phyloP scores from a whole-genome alignment of 2,329 filamentous ascomycete genomes.

The Berkeleyomyces basicola region DNA sequence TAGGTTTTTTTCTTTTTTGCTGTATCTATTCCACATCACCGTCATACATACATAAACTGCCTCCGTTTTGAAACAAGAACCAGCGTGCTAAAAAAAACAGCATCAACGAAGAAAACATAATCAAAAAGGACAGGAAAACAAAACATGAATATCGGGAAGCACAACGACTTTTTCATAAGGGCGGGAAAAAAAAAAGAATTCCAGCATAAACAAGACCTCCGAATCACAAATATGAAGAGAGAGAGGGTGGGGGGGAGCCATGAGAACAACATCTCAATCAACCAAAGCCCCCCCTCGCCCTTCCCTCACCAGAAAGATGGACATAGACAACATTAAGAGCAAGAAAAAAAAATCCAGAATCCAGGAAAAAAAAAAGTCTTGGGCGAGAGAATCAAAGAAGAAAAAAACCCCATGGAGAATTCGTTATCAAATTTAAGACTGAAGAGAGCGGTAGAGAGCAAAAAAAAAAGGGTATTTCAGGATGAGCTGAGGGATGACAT shows the following conservation, averaged over 20 bases:
- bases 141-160: background rate
- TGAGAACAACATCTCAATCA: background rate
- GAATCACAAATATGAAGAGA: background rate
- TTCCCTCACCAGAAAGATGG: background rate
- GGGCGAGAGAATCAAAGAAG: background rate
- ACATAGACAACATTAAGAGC: background rate
- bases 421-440: constrained; percentile 3
- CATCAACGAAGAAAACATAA: background rate
- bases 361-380: background rate
- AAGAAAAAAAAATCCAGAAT: constrained; percentile 4
- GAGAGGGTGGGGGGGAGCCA: background rate
- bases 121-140: background rate
- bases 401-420: background rate
- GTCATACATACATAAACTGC: background rate
- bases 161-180: background rate
- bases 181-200: background rate
- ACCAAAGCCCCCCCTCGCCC: background rate
- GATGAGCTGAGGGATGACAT: background rate
- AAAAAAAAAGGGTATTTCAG: background rate
- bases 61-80: background rate
- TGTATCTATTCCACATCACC: background rate
- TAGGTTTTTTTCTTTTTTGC: background rate
- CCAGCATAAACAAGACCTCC: background rate
- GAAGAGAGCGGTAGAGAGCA: background rate
- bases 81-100: background rate